Evolutionary conservation across 768 basidiomycete genomes (phyloP).

Genomic region (Lactarius psammicola): DNA sequence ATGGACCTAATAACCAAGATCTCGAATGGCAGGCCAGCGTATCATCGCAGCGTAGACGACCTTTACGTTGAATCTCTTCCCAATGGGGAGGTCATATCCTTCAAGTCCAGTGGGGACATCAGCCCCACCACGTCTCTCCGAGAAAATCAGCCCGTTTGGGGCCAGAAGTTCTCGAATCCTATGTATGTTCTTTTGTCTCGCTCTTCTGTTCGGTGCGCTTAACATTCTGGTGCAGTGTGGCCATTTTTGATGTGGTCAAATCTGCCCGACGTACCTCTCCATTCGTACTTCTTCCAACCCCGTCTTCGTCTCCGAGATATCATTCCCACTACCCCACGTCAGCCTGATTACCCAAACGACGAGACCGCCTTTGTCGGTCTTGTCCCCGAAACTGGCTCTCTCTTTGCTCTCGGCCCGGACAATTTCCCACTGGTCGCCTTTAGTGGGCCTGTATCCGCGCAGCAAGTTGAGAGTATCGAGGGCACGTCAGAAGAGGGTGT

Average conservation of each 20-base stretch:
- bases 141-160: constrained; percentile 55
- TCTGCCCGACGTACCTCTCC: constrained; percentile 51
- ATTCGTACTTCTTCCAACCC: constrained; percentile 86
- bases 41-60: constrained; percentile 74
- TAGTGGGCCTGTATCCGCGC: constrained; percentile 42
- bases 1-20: constrained; percentile 91
- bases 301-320: constrained; percentile 72
- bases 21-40: constrained; percentile 65
- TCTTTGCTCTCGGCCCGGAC: constrained; percentile 83
- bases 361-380: constrained; percentile 81
- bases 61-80: constrained; percentile 79
- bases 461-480: constrained; percentile 35
- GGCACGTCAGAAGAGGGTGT: constrained; percentile 30
- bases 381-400: constrained; percentile 64
- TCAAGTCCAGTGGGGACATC: constrained; percentile 46
- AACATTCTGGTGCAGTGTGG: constrained; percentile 55
- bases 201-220: constrained; percentile 1
- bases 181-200: constrained; percentile 49
- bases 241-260: constrained; percentile 74
- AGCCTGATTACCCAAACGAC: constrained; percentile 49
- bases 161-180: constrained; percentile 55
- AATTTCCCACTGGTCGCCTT: constrained; percentile 83
- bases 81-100: constrained; percentile 75
- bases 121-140: constrained; percentile 34
- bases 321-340: constrained; percentile 45